These are phyloP conservation scores for Monosporozyma siamensis DNA, from an alignment of 805 yeast genomes.

Conservation along the genomic window DNA sequence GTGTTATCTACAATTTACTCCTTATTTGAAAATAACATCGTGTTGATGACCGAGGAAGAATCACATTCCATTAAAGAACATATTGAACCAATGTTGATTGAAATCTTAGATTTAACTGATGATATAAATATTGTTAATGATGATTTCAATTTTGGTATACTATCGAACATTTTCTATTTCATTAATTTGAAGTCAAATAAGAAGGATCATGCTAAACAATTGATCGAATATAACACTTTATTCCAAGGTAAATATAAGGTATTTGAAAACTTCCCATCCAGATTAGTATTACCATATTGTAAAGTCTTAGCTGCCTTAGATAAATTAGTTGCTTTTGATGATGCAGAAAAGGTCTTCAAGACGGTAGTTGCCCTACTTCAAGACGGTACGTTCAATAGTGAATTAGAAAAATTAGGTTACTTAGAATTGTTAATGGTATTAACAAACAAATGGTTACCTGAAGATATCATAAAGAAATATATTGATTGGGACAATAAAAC, in stretches of 20 bases:
- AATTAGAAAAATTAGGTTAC: slow-evolving; percentile 21
- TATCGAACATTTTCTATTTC: slow-evolving; percentile 31
- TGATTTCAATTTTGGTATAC: slow-evolving; percentile 18
- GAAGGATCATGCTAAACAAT: slow-evolving; percentile 36
- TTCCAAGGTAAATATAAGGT: slow-evolving; percentile 28
- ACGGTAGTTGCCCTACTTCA: slow-evolving; percentile 1
- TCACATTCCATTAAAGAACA: slow-evolving; percentile 12
- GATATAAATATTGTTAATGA: slow-evolving; percentile 13
- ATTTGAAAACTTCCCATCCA: slow-evolving; percentile 14
- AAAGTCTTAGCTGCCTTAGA: slow-evolving; percentile 48
- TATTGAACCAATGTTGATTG: slow-evolving; percentile 15
- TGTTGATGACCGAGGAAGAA: slow-evolving; percentile 10
- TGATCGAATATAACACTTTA: slow-evolving; percentile 31
- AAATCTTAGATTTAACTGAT: slow-evolving; percentile 4
- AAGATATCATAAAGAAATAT: slow-evolving; percentile 7
- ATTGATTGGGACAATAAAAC: slow-evolving; percentile 13
- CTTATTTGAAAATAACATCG: slow-evolving; percentile 19
- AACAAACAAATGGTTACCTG: slow-evolving; percentile 25
- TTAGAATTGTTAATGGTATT: slow-evolving; percentile 22
- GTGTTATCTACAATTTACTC: slow-evolving; percentile 22
- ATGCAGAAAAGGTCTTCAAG: slow-evolving; percentile 8
- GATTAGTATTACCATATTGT: slow-evolving; percentile 33
- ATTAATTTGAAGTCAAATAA: slow-evolving; percentile 27
- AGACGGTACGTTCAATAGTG: background rate
- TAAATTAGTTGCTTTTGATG: slow-evolving; percentile 27